phyloP scores from a whole-genome alignment of 148 eudicot species.

The Hydrangea macrophylla region DNA sequence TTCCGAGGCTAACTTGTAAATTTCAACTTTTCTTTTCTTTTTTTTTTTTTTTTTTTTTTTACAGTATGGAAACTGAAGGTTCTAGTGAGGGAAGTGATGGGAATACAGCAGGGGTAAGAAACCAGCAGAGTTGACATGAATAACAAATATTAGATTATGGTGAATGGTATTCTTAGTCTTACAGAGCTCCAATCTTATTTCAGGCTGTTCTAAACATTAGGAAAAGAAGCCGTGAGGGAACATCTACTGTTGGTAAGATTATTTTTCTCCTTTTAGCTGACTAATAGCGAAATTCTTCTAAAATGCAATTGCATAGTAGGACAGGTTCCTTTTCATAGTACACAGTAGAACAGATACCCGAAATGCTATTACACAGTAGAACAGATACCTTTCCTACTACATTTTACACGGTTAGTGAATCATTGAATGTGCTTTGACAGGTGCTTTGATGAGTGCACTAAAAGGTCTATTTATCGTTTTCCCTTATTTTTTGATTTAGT shows the following conservation, averaged over 20 bases:
- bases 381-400: neutral
- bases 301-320: neutral
- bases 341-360: neutral
- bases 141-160: neutral
- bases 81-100: slow-evolving; percentile 92
- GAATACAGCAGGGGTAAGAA: slow-evolving; percentile 62
- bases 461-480: too few species aligned
- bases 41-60: slow-evolving; percentile 12
- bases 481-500: too few species aligned
- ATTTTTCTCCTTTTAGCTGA: neutral
- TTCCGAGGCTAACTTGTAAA: neutral
- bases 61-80: slow-evolving; percentile 82
- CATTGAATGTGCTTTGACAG: neutral
- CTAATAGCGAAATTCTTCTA: neutral
- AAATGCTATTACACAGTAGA: too few species aligned
- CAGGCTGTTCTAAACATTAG: slow-evolving; percentile 57
- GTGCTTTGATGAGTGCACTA: neutral
- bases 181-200: slow-evolving; percentile 9
- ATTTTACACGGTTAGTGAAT: too few species aligned
- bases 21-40: too few species aligned
- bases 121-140: neutral
- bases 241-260: slow-evolving; percentile 54
- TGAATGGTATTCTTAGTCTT: neutral
- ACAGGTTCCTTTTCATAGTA: neutral
- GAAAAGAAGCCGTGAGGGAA: slow-evolving; percentile 67